Percentiles rank a stretch among this genome's conserved stretches.
Conservation (phyloP, 2,329 filamentous ascomycete genomes). For the Coccinonectria pachysandricola region DNA sequence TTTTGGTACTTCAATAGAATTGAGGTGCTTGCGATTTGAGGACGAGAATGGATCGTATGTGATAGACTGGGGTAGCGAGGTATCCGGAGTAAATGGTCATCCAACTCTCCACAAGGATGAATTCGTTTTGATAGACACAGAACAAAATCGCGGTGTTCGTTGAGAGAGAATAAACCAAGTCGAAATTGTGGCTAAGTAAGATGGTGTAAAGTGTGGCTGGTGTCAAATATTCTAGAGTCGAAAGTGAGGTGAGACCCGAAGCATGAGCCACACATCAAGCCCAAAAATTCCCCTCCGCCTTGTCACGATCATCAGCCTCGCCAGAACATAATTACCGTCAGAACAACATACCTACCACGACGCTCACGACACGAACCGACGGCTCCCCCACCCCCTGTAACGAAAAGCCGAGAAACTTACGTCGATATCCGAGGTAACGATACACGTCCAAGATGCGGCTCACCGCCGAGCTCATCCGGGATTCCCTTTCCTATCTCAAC, state of each 20-base stretch:
- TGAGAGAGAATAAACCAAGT: no score
- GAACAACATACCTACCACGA: constrained; percentile 4
- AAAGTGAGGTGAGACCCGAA: no score
- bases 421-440: constrained; percentile 19
- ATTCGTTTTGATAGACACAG: no score
- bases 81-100: no score
- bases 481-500: constrained; percentile 96
- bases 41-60: constrained; percentile 1
- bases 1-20: constrained; percentile 65
- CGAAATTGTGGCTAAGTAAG: no score
- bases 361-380: no score
- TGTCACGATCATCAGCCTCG: constrained; percentile 22
- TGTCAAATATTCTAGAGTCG: no score
- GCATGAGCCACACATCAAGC: constrained; percentile 7
- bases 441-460: constrained; percentile 63
- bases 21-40: constrained; percentile 4
- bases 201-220: constrained; percentile 3
- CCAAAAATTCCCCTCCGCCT: constrained; percentile 25
- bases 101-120: no score
- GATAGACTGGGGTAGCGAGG: no score
- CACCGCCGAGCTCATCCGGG: constrained; percentile 87
- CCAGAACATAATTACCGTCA: constrained; percentile 9
- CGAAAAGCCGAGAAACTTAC: background rate
- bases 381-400: background rate
- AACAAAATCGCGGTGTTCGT: no score